Evolutionary conservation across 495 filamentous ascomycete species (phyloP), one percentile per base, ranked within the genome.

Genomic region (Aspergillus steynii): DNA sequence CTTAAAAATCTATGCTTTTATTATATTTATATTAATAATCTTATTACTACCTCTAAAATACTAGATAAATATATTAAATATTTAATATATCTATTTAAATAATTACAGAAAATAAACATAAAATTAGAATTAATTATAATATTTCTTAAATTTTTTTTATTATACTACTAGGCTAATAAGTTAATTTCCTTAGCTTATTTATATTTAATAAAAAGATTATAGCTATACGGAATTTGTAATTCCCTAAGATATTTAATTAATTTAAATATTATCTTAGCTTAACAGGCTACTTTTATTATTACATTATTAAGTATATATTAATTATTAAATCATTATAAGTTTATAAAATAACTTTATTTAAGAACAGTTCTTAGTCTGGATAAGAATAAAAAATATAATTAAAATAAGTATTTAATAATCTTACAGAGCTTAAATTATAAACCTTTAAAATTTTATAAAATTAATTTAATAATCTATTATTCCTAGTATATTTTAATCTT

Each of bases 21-120:
- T n/a, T 54, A 54, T 54, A 54, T 54, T 20, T 55, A 55, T 55
- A 55, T 55, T 32, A 55, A 55, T 55, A 55, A 55, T 55, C 14
- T 55, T n/a, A 25, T 55, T 55, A 37, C 15, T 20, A 2, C 27
- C 10, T 4, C 4, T 7, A 48, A 48, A 48, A 4, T 4, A 4
- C 25, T 48, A 4, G 10, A 48, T n/a, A 48, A 48, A 3, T 48
- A 48, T 48, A 48, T 48, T n/a, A n/a, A 48, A 4, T 48, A 48
- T 48, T 14, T 48, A 4, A 4, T 4, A 4, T 4, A n/a, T 4
- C 14, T 48, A 4, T 48, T 48, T 48, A 48, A n/a, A 15, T 9
- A 26, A 15, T 14, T 48, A 4, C 3, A 15, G 4, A 3, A 4
- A 4, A n/a, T 48, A 26, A 48, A 48, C 10, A 48, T 48, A 4